Evolutionary conservation across 768 basidiomycete species (phyloP), one percentile per base, ranked within the genome.

Genomic region (Coprinellus micaceus): DNA sequence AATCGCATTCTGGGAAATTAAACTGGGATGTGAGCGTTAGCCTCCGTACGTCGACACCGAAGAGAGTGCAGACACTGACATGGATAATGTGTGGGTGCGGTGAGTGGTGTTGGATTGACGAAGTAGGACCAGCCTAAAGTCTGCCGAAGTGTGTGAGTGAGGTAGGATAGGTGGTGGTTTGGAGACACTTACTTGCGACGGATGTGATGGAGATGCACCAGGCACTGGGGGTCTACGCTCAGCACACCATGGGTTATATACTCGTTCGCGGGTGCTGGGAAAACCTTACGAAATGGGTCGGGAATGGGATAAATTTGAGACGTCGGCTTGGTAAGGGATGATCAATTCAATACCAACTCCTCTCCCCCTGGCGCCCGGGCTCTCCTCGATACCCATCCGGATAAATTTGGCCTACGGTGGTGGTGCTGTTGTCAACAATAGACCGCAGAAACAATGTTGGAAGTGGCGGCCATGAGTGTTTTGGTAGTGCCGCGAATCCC

Each of bases 71-170:
- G 19, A 37, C 26, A 30, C 21, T 22, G 21, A 36, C 12, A 22
- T 13, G 30, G 19, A 5, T 22, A 49, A 28, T 13, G 33, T 15
- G 33, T 19, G 26, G 49, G 1, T 13, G 15, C 15, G 49, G 9
- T 29, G 13, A 25, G 15, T 51, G 26, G n/a, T 51, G 36, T 37
- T 33, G 24, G 49, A 39, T 19, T n/a, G 49, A 36, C 26, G 49
- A 51, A 36, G 30, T 51, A 51, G 49, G 49, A 51, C 49, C 49
- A 37, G 49, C 49, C 49, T 51, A 51, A 51, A 21, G 36, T 51
- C 49, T 51, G 49, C 1, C 30, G n/a, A 36, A 37, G 19, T 3
- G 15, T n/a, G 21, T 13, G n/a, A 21, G 13, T 51, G 30, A 51
- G 30, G 29, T 17, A 37, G 21, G 1, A 13, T 12, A 51, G 45